A percentile compares a stretch with the other conserved stretches of the same genome.
These are phyloP conservation scores for Hymenotorrendiella dingleyae DNA, from an alignment of 2,329 filamentous ascomycete genomes.

Conservation along the genomic window DNA sequence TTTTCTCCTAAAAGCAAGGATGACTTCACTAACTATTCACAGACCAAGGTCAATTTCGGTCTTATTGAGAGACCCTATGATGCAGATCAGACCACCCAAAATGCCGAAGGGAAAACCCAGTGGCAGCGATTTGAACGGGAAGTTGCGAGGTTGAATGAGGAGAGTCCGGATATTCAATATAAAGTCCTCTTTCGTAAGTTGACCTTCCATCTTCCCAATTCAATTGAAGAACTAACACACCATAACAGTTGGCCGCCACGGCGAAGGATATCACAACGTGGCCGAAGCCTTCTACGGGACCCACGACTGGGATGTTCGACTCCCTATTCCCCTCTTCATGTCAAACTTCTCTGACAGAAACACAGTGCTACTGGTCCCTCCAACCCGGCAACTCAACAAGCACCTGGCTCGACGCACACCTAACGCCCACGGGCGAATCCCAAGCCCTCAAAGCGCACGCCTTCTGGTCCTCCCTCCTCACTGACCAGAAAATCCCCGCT, in stretches of 20 bases:
- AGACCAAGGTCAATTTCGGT: constrained; percentile 60
- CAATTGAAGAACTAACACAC: constrained; percentile 16
- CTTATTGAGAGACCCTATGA: constrained; percentile 57
- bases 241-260: constrained; percentile 55
- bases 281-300: constrained; percentile 64
- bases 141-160: constrained; percentile 48
- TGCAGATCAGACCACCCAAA: constrained; percentile 37
- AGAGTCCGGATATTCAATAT: constrained; percentile 45
- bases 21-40: background rate
- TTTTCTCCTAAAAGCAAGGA: too few relatives aligned
- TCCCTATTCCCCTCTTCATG: background rate
- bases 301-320: constrained; percentile 59
- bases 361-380: constrained; percentile 59
- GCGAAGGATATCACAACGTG: constrained; percentile 59
- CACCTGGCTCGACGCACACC: constrained; percentile 57
- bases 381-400: constrained; percentile 57
- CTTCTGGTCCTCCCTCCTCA: constrained; percentile 53
- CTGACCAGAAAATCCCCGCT: constrained; percentile 47
- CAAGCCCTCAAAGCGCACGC: constrained; percentile 55
- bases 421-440: constrained; percentile 50
- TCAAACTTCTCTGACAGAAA: constrained; percentile 4
- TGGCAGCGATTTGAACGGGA: constrained; percentile 61
- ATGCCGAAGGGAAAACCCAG: constrained; percentile 40
- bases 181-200: constrained; percentile 53
- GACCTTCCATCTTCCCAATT: too few relatives aligned